A percentile compares a stretch with the other conserved stretches of the same genome.
Conservation (phyloP, 192 early-diverging fungal genomes). For the Dissophora ornata region DNA sequence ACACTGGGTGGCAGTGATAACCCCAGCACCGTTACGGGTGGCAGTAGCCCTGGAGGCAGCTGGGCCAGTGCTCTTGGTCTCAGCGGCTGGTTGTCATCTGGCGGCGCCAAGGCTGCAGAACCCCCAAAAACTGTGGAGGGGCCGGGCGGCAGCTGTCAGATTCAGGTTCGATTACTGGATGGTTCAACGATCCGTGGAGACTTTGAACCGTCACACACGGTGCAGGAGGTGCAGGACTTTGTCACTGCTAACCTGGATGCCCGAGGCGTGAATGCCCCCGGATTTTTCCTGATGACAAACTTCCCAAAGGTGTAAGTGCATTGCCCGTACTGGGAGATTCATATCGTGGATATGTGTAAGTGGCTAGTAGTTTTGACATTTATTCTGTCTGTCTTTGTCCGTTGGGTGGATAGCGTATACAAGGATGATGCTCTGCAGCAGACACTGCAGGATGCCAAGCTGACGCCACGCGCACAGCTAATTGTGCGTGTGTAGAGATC, state of each 20-base stretch:
- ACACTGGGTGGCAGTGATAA: conserved; percentile 27
- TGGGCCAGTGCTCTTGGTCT: not conserved
- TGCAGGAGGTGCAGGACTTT: conserved; percentile 43
- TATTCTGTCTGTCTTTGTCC: not conserved
- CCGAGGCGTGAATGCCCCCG: conserved; percentile 7
- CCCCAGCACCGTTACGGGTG: not conserved
- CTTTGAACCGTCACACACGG: conserved; percentile 39
- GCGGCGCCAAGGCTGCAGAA: not conserved
- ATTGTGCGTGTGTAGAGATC: conserved; percentile 26
- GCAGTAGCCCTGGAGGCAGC: too few relatives aligned
- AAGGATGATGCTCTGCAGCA: conserved; percentile 18
- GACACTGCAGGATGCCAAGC: conserved; percentile 38
- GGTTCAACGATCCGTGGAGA: conserved; percentile 35
- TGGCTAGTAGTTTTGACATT: not conserved
- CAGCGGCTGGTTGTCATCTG: not conserved
- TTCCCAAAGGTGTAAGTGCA: conserved; percentile 38
- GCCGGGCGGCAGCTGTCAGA: conserved; percentile 48
- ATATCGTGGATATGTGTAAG: not conserved
- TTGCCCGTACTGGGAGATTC: not conserved
- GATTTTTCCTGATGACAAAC: conserved; percentile 39
- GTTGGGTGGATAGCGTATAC: conserved; percentile 16
- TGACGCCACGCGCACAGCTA: conserved; percentile 45
- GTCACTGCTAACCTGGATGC: conserved; percentile 39
- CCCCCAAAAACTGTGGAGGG: conserved; percentile 18
- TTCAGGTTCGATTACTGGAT: conserved; percentile 40